Evolutionary conservation across 83 land plant species (phyloP).

Genomic region (Larix sibirica): DNA sequence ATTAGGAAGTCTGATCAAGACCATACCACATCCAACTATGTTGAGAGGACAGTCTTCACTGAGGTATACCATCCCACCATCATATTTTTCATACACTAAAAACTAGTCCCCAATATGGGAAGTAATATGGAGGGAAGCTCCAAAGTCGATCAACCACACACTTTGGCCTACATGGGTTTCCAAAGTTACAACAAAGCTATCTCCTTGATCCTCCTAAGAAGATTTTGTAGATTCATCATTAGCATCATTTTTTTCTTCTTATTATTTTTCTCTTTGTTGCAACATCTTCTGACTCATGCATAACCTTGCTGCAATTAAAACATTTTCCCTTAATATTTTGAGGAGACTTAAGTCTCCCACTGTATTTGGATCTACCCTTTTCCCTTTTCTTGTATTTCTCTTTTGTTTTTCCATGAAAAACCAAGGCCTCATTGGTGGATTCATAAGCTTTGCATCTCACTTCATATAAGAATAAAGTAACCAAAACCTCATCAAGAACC

Average conservation of each 20-base stretch:
- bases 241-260: background rate
- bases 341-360: background rate
- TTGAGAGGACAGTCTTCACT: background rate
- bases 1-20: background rate
- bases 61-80: background rate
- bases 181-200: background rate
- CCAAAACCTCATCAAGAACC: background rate
- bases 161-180: background rate
- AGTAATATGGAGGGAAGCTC: background rate
- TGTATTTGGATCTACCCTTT: background rate
- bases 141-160: too few relatives aligned
- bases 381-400: background rate
- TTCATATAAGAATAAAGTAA: background rate
- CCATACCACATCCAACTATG: background rate
- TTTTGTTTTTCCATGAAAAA: background rate
- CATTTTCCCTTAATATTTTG: background rate
- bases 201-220: background rate
- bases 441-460: background rate
- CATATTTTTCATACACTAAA: background rate
- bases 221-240: background rate
- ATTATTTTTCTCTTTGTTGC: background rate
- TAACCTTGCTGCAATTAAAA: background rate
- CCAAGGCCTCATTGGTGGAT: background rate
- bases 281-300: background rate
- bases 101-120: background rate